Base-by-base conservation (phyloP, 495 filamentous ascomycete species). In the Aspergillus carlsbadensis region DNA sequence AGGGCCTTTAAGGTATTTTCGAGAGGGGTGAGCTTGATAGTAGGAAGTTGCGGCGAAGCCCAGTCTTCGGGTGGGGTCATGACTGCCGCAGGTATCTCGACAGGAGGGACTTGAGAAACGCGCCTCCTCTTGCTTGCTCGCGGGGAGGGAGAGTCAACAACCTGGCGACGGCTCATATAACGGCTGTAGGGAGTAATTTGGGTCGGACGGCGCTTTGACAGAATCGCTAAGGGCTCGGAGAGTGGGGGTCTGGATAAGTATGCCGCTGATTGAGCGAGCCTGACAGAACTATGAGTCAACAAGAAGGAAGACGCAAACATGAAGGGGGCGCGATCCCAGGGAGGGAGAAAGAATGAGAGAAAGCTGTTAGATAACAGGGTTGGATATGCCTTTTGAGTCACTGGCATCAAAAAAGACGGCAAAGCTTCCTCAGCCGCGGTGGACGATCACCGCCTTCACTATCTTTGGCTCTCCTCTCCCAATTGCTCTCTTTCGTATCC, bases 1-100 rank as follows among this genome's bases (percentile, higher is more conserved):
- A 96, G 80, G 26, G 75, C 70, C 54, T 85, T 83, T 36, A 96
- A 77, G 31, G 82, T 86, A 34, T 75, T 70, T 69, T 96, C 91
- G 40, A 81, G 75, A 3, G 81, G 76, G 17, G 78, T 90, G 51
- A 95, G 81, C 45, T 79, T 63, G 15, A 91, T 80, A 20, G 62
- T 76, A 24, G 74, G 66, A 15, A 66, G 54, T 40, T 17, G 35
- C 50, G 14, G 55, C 3, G 44, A 34, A 22, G 21, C 6, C 2
- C 42, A 11, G 43, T 35, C 17, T 20, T 18, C 34, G 33, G 47
- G 52, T 55, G 42, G n/a, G 14, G 51, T 57, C 70, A 72, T 74
- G 20, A 29, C 53, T 61, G 57, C 44, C 26, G 47, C 3, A 41
- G 52, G 44, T 20, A 17, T 39, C 20, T 68, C 46, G 46, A 50